These are phyloP conservation scores for Melampsora americana DNA, from an alignment of 1,284 basidiomycete species.

Conservation along the genomic window DNA sequence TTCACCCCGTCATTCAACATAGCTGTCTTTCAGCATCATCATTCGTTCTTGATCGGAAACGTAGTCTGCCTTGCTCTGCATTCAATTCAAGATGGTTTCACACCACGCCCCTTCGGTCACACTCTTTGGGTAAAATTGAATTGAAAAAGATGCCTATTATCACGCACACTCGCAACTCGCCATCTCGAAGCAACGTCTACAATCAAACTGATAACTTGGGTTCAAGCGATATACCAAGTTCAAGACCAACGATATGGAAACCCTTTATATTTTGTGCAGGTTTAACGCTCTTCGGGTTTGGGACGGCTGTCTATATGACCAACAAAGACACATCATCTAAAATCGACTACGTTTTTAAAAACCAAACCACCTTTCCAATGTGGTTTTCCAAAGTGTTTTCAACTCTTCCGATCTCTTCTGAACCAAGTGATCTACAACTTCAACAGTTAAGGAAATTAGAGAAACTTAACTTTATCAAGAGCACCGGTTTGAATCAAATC, in stretches of 20 bases:
- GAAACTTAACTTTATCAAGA: slow-evolving; percentile 28
- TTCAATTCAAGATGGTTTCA: neutral
- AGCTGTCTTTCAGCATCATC: no score
- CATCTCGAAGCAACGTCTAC: slow-evolving; percentile 7
- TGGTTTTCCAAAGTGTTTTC: slow-evolving; percentile 32
- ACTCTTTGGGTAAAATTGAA: slow-evolving; percentile 28
- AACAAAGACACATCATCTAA: slow-evolving; percentile 35
- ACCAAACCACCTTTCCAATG: slow-evolving; percentile 25
- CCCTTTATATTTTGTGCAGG: slow-evolving; percentile 23
- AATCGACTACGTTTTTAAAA: slow-evolving; percentile 25
- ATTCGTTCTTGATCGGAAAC: no score
- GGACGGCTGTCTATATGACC: slow-evolving; percentile 23
- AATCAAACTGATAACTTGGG: neutral
- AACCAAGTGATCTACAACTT: slow-evolving; percentile 31
- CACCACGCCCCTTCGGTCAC: neutral
- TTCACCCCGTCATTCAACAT: no score
- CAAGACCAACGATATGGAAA: slow-evolving; percentile 29
- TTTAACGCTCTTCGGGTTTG: slow-evolving; percentile 17
- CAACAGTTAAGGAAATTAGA: slow-evolving; percentile 34
- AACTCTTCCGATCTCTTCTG: slow-evolving; percentile 1
- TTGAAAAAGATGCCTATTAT: slow-evolving; percentile 27
- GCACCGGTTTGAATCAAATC: slow-evolving; percentile 32
- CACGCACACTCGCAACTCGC: slow-evolving; percentile 13
- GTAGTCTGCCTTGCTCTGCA: no score
- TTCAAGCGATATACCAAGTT: neutral